Evolutionary conservation across 371 early-diverging fungal species (phyloP).

Genomic region (Mycotypha africana): DNA sequence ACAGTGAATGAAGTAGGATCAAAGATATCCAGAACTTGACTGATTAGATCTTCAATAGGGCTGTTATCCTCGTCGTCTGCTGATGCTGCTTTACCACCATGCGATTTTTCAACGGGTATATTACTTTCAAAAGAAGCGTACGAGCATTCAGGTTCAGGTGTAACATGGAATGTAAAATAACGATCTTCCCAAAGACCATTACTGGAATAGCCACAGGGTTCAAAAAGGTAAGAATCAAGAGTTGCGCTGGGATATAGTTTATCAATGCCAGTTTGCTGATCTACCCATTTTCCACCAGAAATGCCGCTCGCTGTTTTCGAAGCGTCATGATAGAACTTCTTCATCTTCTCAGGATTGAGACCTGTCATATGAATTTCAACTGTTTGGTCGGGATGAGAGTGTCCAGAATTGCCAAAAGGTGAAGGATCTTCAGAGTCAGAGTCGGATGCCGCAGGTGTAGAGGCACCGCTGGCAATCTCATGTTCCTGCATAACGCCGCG

Average conservation of each 20-base stretch:
- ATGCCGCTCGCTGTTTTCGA: slow-evolving; percentile 46
- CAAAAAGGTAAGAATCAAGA: slow-evolving; percentile 82
- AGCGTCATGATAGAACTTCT: slow-evolving; percentile 54
- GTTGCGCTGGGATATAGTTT: slow-evolving; percentile 69
- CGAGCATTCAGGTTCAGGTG: slow-evolving; percentile 96
- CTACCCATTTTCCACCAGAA: slow-evolving; percentile 57
- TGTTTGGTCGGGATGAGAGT: slow-evolving; percentile 69
- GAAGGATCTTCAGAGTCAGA: slow-evolving; percentile 26
- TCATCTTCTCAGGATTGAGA: slow-evolving; percentile 69
- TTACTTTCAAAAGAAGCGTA: slow-evolving; percentile 96
- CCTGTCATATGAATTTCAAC: slow-evolving; percentile 94
- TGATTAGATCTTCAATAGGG: slow-evolving; percentile 55
- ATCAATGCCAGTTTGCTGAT: slow-evolving; percentile 69
- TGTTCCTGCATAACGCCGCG: slow-evolving; percentile 14
- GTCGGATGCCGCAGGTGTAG: slow-evolving; percentile 28
- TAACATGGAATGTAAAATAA: slow-evolving; percentile 96
- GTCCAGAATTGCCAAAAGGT: slow-evolving; percentile 36
- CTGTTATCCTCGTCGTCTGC: slow-evolving; percentile 26
- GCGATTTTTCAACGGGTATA: slow-evolving; percentile 56
- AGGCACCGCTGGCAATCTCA: slow-evolving; percentile 22
- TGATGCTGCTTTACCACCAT: too few species aligned
- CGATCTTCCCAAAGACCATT: slow-evolving; percentile 79
- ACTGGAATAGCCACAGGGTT: slow-evolving; percentile 92
- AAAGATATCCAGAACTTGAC: slow-evolving; percentile 74
- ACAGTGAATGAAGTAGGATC: slow-evolving; percentile 78